phyloP scores from a whole-genome alignment of 2,329 filamentous ascomycete genomes.

The Pseudocercospora fijiensis region DNA sequence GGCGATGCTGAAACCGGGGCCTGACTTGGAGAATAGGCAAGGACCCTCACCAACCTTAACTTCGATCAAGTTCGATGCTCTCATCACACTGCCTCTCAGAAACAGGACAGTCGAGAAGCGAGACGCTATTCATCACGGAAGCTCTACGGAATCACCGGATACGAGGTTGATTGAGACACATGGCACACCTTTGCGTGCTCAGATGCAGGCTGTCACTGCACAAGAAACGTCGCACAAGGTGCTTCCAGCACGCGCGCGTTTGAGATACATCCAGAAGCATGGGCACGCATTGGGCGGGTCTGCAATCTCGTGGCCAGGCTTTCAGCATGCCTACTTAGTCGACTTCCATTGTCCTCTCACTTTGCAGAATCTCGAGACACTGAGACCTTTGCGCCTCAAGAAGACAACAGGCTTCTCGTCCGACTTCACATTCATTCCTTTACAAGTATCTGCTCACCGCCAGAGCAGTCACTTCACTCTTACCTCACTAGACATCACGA shows the following conservation, averaged over 20 bases:
- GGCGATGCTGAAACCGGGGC: background rate
- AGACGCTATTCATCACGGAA: background rate
- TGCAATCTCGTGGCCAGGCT: slow-evolving; percentile 4
- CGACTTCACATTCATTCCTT: background rate
- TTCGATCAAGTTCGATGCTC: too few relatives aligned
- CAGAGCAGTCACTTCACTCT: background rate
- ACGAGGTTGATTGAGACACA: background rate
- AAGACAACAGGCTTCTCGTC: background rate
- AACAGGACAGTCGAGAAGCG: too few relatives aligned
- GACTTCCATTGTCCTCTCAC: background rate
- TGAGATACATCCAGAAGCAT: background rate
- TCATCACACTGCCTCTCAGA: too few relatives aligned
- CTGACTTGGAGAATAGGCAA: background rate
- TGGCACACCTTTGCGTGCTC: background rate
- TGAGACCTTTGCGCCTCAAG: slow-evolving; percentile 2
- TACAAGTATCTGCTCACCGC: slow-evolving; percentile 1
- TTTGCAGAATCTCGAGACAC: background rate
- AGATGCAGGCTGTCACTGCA: background rate
- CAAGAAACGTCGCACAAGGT: background rate
- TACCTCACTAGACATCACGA: background rate
- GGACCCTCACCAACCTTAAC: background rate
- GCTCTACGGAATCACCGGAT: background rate
- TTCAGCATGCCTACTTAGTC: slow-evolving; percentile 1
- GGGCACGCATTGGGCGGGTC: slow-evolving; percentile 1
- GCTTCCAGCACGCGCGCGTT: background rate